Conservation (phyloP, 2,329 filamentous ascomycete species). For the Ophiosphaerella korrae region DNA sequence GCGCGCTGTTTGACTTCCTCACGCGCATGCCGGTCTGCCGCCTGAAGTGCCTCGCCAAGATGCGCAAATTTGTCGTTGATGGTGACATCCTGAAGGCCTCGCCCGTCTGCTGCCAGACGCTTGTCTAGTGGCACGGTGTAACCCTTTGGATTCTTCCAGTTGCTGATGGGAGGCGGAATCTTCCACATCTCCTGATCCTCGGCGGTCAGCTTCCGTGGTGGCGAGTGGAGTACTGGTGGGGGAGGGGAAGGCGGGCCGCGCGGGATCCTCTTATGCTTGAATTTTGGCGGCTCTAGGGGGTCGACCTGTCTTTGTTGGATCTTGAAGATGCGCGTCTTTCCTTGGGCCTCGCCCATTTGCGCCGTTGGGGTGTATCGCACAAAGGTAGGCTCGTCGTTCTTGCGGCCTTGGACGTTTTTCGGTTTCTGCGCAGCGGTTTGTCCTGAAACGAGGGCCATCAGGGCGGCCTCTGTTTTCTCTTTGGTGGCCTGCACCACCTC, state of each 20-base stretch:
- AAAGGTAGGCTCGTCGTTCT: constrained; percentile 84
- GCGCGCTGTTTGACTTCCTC: constrained; percentile 93
- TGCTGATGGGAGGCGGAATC: constrained; percentile 86
- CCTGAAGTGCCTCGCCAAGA: constrained; percentile 91
- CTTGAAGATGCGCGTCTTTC: constrained; percentile 97
- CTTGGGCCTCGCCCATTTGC: constrained; percentile 87
- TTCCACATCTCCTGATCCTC: constrained; percentile 98
- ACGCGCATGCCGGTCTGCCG: constrained; percentile 90
- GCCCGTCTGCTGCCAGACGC: constrained; percentile 88
- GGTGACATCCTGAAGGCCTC: constrained; percentile 87
- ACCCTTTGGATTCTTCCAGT: constrained; percentile 99
- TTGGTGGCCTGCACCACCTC: constrained; percentile 84
- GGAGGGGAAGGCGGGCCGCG: constrained; percentile 90
- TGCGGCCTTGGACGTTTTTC: constrained; percentile 87
- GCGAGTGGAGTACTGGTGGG: constrained; percentile 92
- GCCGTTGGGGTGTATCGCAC: constrained; percentile 95
- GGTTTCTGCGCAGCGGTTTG: constrained; percentile 92
- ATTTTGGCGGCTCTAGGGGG: constrained; percentile 96
- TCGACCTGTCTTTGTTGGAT: constrained; percentile 94
- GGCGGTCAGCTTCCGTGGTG: constrained; percentile 90
- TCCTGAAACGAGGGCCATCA: constrained; percentile 80
- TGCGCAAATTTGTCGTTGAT: constrained; percentile 99
- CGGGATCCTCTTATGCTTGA: constrained; percentile 98
- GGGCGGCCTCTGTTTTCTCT: constrained; percentile 84
- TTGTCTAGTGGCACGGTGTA: constrained; percentile 97